These are phyloP conservation scores for Glebionis coronaria DNA, from an alignment of 129 eudicot genomes.

Conservation along the genomic window DNA sequence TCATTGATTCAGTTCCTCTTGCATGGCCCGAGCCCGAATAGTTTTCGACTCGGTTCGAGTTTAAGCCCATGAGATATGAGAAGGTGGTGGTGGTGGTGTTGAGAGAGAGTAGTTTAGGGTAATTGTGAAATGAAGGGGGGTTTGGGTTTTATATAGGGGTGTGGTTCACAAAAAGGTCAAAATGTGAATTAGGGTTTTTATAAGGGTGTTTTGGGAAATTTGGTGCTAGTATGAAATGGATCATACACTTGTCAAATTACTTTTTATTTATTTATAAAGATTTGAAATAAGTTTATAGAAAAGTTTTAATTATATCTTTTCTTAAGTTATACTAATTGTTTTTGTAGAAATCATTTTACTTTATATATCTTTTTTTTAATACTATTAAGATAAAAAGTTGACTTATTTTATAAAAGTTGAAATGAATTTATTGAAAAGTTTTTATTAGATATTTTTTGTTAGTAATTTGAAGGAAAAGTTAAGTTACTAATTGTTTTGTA, in stretches of 20 bases:
- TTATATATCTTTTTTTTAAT: no score
- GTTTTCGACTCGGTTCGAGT: conserved; percentile 55
- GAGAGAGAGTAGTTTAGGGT: no score
- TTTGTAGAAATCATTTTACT: no score
- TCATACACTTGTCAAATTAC: conserved; percentile 23
- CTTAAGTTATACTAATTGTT: no score
- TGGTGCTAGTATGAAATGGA: background rate
- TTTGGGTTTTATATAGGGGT: conserved; percentile 28
- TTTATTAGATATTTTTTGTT: no score
- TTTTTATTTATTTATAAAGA: background rate
- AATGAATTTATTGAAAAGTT: no score
- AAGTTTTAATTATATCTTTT: no score
- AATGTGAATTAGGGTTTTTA: background rate
- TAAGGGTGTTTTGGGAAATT: conserved; percentile 25
- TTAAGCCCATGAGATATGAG: conserved; percentile 37
- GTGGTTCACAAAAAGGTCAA: conserved; percentile 15
- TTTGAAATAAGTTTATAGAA: no score
- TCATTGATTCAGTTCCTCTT: conserved; percentile 6
- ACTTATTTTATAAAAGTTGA: no score
- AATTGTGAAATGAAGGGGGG: conserved; percentile 25
- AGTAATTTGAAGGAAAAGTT: no score
- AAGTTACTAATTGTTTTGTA: no score
- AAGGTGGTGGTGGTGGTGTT: conserved; percentile 8
- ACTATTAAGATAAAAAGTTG: no score
- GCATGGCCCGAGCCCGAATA: conserved; percentile 37